Evolutionary conservation across 2,329 filamentous ascomycete genomes (phyloP), one percentile per base, ranked within the genome.

Genomic region (Lasiodiplodia citricola): DNA sequence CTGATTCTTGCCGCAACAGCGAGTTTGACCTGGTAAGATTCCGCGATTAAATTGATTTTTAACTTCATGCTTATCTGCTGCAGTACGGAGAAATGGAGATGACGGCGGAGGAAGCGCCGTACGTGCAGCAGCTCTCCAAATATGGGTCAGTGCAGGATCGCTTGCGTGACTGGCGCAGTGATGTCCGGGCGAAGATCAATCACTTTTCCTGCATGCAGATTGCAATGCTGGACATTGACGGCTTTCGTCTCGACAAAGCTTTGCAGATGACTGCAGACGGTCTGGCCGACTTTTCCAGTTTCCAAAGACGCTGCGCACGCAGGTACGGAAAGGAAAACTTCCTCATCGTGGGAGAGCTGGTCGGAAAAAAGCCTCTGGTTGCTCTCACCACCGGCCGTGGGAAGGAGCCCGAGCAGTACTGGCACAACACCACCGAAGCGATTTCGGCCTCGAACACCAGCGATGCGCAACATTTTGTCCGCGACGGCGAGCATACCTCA

Each of bases 71-170:
- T 38, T 4, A 38, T 38, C 37, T 14, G 37, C 21, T 28, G 23
- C 50, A 88, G 76, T 90, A 87, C 71, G 88, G 88, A 64, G 88
- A 90, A 71, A 86, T 74, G 68, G 72, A 73, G 47, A 86, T 28
- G 86, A 88, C 74, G 14, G 28, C 5, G n/a, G 28, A 35, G 10
- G 8, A 37, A 13, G 14, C 6, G 35, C 87, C 90, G 73, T 90
- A 87, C 85, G 80, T 88, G 73, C 86, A 87, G 74, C 87, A 90
- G 75, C 81, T 91, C 52, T 84, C 87, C 21, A 91, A 90, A 72
- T 91, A 90, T 76, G 87, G 88, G 57, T 88, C 86, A 47, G 88
- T 90, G 0, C 89, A 91, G 76, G 88, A 91, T 76, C 87, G 89
- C 74, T 80, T 91, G 2, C 84, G 89, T 64, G 88, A 90, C 73